phyloP scores from a whole-genome alignment of 129 eudicot species.

The Flaveria brownii region DNA sequence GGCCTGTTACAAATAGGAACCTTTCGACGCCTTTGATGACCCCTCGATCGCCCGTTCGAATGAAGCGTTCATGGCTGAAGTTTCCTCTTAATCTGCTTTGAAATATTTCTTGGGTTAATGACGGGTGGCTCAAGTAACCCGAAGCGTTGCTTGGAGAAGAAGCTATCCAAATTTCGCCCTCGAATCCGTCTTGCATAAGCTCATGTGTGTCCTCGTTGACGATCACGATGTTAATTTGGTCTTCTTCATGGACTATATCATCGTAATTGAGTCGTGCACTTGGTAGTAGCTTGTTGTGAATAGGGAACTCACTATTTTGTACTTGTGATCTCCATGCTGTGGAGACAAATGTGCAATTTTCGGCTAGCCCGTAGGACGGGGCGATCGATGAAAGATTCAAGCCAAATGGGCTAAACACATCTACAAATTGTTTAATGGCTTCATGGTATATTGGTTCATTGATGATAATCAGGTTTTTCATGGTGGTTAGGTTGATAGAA shows the following conservation, averaged over 20 bases:
- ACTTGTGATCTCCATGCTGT: slow-evolving; percentile 66
- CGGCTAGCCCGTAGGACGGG: slow-evolving; percentile 87
- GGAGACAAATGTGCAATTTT: slow-evolving; percentile 76
- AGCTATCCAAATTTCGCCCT: slow-evolving; percentile 80
- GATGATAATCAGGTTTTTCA: slow-evolving; percentile 71
- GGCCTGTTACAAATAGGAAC: slow-evolving; percentile 66
- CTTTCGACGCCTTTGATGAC: slow-evolving; percentile 57
- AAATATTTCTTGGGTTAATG: slow-evolving; percentile 53
- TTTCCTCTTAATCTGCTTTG: slow-evolving; percentile 40
- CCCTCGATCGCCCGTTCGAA: slow-evolving; percentile 75
- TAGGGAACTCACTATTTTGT: slow-evolving; percentile 37
- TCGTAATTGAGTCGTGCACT: slow-evolving; percentile 61
- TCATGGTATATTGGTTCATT: slow-evolving; percentile 76
- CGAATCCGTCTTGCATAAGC: slow-evolving; percentile 56
- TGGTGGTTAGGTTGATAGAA: slow-evolving; percentile 44
- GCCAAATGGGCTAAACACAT: slow-evolving; percentile 52
- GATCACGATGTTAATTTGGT: slow-evolving; percentile 48
- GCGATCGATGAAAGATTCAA: slow-evolving; percentile 51
- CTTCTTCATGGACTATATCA: slow-evolving; percentile 41
- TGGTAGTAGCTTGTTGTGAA: slow-evolving; percentile 56
- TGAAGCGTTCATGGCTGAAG: slow-evolving; percentile 40
- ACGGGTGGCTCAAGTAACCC: slow-evolving; percentile 70
- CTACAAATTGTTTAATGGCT: slow-evolving; percentile 48
- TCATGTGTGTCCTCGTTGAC: slow-evolving; percentile 66
- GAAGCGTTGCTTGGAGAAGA: slow-evolving; percentile 70